A percentile compares a stretch with the other conserved stretches of the same genome.
Conservation (phyloP, 106 monocot species). For the Triglochin maritima region DNA sequence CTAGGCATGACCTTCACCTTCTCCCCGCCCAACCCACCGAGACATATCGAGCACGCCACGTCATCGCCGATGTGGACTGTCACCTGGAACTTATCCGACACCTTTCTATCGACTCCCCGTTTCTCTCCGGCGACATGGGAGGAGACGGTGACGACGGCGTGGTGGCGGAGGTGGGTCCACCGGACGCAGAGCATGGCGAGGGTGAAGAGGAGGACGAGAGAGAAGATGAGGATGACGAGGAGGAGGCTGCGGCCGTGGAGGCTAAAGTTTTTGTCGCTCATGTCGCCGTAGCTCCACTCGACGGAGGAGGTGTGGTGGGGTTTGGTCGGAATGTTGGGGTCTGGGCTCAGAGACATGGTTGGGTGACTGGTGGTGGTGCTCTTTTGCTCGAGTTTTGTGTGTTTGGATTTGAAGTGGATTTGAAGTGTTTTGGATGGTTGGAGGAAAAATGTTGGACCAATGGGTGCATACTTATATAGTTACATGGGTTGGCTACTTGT, state of each 20-base stretch:
- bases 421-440: no score
- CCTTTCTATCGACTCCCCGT: slow-evolving; percentile 7
- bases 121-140: not conserved
- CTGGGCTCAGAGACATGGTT: no score
- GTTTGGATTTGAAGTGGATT: no score
- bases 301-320: not conserved
- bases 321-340: no score
- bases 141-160: not conserved
- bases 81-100: slow-evolving; percentile 4
- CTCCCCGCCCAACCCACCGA: slow-evolving; percentile 27
- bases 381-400: no score
- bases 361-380: no score
- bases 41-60: slow-evolving; percentile 47
- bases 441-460: no score
- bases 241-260: slow-evolving; percentile 9
- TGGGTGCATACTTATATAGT: no score
- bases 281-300: slow-evolving; percentile 22
- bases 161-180: slow-evolving; percentile 14
- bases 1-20: slow-evolving; percentile 49
- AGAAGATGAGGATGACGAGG: slow-evolving; percentile 14
- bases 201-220: slow-evolving; percentile 16
- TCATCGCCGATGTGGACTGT: not conserved
- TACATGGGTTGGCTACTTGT: no score
- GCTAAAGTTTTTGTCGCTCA: slow-evolving; percentile 15
- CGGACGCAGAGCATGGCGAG: slow-evolving; percentile 16